These are phyloP conservation scores for Streptanthus diversifolius DNA, from an alignment of 345 rosid species.

Conservation along the genomic window DNA sequence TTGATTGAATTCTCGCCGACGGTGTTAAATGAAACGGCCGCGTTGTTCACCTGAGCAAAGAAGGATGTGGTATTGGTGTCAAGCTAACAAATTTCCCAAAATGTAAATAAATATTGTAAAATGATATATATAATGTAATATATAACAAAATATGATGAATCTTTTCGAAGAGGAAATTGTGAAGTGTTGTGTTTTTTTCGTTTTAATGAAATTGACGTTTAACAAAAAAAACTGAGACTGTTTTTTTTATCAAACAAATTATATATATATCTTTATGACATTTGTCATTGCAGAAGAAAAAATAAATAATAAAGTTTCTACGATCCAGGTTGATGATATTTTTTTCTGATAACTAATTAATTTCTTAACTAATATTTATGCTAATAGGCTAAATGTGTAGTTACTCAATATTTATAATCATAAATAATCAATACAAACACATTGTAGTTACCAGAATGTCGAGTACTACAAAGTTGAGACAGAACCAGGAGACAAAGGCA, in stretches of 20 bases:
- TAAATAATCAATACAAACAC: neutral
- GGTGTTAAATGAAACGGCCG: slow-evolving; percentile 71
- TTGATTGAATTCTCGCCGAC: slow-evolving; percentile 58
- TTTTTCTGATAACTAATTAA: no score
- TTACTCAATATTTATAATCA: neutral
- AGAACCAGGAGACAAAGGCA: slow-evolving; percentile 54
- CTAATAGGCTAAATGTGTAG: no score
- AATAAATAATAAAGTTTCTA: no score
- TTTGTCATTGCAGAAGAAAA: no score
- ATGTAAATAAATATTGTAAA: neutral
- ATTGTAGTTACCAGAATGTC: slow-evolving; percentile 35
- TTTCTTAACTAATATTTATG: no score
- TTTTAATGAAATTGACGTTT: no score
- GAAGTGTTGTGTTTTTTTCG: no score
- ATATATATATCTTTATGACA: no score
- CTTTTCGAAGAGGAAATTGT: no score
- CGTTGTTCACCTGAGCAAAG: slow-evolving; percentile 65
- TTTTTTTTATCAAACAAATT: no score
- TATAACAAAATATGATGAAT: neutral
- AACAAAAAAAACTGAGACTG: no score
- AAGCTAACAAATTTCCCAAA: neutral
- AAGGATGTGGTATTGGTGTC: neutral
- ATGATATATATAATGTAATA: neutral
- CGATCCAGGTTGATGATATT: no score
- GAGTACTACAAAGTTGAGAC: slow-evolving; percentile 38